A percentile compares a stretch with the other conserved stretches of the same genome.
Evolutionary conservation across 1,139 yeast genomes (phyloP).

Genomic region (Protomyces gravidus): DNA sequence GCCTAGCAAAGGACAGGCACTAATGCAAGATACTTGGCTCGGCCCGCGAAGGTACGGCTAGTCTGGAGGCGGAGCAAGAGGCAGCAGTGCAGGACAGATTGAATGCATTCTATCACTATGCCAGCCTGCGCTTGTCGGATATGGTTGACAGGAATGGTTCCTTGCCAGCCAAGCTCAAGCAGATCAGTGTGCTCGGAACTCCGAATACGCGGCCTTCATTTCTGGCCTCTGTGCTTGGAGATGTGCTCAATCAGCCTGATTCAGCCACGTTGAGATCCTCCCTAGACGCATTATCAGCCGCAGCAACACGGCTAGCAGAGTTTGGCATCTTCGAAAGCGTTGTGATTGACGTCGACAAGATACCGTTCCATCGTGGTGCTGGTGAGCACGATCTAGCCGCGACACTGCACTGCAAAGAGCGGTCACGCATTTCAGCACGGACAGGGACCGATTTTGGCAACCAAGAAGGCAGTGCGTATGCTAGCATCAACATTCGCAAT

Average conservation of each 20-base stretch:
- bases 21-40: not conserved
- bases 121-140: not conserved
- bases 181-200: conserved; percentile 35
- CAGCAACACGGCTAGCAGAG: conserved; percentile 38
- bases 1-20: not conserved
- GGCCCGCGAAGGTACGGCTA: not conserved
- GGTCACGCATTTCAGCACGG: conserved; percentile 65
- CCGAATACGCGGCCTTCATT: conserved; percentile 35
- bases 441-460: conserved; percentile 95
- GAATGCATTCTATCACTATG: conserved; percentile 1
- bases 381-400: conserved; percentile 33
- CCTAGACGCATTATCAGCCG: conserved; percentile 38
- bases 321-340: conserved; percentile 50
- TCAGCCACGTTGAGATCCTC: conserved; percentile 38
- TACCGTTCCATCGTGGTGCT: not conserved
- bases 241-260: conserved; percentile 30
- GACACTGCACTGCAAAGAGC: conserved; percentile 56
- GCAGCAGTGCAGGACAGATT: not conserved
- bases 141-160: conserved; percentile 34
- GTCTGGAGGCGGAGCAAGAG: not conserved
- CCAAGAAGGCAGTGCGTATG: conserved; percentile 91
- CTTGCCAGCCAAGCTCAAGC: conserved; percentile 34
- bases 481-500: conserved; percentile 59
- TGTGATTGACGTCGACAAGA: conserved; percentile 42
- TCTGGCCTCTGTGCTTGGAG: conserved; percentile 31